Conservation (phyloP, 106 monocot genomes). For the Dendrobium nobile region DNA sequence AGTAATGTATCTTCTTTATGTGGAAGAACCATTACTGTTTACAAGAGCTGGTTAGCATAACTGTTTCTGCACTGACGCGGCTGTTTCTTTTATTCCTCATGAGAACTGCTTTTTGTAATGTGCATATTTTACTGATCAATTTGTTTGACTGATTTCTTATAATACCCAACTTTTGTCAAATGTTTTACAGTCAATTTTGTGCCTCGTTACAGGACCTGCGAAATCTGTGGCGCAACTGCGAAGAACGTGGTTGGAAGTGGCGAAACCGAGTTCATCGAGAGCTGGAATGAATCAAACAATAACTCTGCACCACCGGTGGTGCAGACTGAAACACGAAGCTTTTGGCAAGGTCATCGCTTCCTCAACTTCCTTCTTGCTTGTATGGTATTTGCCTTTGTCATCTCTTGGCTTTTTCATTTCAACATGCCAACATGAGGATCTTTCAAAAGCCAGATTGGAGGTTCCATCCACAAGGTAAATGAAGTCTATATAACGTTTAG, state of each 20-base stretch:
- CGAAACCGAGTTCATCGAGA: slow-evolving; percentile 31
- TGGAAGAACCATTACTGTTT: no score
- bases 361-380: slow-evolving; percentile 55
- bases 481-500: no score
- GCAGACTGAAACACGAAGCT: slow-evolving; percentile 26
- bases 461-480: no score
- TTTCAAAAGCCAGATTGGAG: background rate
- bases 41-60: no score
- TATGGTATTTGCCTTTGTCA: slow-evolving; percentile 50
- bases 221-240: slow-evolving; percentile 51
- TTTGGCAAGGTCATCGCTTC: slow-evolving; percentile 55
- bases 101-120: no score
- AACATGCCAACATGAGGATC: slow-evolving; percentile 31
- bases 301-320: background rate
- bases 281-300: slow-evolving; percentile 27
- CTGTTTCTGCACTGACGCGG: no score
- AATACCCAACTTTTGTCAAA: no score
- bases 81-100: no score
- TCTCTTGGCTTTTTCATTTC: slow-evolving; percentile 62
- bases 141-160: no score
- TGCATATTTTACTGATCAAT: no score
- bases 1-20: no score
- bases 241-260: slow-evolving; percentile 27
- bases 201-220: slow-evolving; percentile 33
- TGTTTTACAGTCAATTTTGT: background rate